Percentiles rank a stretch among this genome's conserved stretches.
These are phyloP conservation scores for Talaromyces proteolyticus DNA, from an alignment of 495 filamentous ascomycete species.

Conservation along the genomic window DNA sequence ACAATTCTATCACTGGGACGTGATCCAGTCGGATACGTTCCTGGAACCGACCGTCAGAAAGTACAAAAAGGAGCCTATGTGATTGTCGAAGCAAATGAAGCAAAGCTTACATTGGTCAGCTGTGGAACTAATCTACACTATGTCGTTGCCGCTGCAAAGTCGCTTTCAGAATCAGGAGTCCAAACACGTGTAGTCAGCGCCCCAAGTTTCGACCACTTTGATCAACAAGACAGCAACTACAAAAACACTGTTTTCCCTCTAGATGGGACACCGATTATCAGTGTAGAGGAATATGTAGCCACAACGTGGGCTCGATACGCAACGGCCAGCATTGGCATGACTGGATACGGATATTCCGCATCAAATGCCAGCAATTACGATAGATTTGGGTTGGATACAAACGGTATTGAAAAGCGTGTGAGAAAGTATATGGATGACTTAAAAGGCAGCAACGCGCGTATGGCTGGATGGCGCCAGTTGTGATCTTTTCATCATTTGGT, in stretches of 20 bases:
- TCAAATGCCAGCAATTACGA: constrained; percentile 18
- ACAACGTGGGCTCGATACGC: constrained; percentile 17
- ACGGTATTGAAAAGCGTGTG: constrained; percentile 27
- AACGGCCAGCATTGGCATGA: constrained; percentile 12
- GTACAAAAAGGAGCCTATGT: constrained; percentile 31
- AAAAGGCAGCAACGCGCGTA: constrained; percentile 17
- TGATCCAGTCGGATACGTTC: constrained; percentile 17
- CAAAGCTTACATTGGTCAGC: constrained; percentile 27
- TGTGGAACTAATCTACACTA: constrained; percentile 26
- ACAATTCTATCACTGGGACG: constrained; percentile 29
- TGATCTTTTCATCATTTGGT: neutral
- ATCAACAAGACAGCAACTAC: constrained; percentile 13
- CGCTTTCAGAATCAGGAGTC: neutral
- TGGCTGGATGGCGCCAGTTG: neutral
- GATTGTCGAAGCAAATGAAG: constrained; percentile 14
- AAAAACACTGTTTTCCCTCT: constrained; percentile 11
- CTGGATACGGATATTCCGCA: constrained; percentile 17
- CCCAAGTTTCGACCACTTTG: constrained; percentile 12
- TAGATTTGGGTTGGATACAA: constrained; percentile 21
- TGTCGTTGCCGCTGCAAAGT: constrained; percentile 15
- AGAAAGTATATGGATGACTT: constrained; percentile 22
- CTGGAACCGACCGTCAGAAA: constrained; percentile 15
- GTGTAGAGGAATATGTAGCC: constrained; percentile 18
- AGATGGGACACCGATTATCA: constrained; percentile 14
- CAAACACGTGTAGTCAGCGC: constrained; percentile 10